A percentile compares a stretch with the other conserved stretches of the same genome.
phyloP scores from a whole-genome alignment of 176 grass and related monocot species.

The Oryza nivara region DNA sequence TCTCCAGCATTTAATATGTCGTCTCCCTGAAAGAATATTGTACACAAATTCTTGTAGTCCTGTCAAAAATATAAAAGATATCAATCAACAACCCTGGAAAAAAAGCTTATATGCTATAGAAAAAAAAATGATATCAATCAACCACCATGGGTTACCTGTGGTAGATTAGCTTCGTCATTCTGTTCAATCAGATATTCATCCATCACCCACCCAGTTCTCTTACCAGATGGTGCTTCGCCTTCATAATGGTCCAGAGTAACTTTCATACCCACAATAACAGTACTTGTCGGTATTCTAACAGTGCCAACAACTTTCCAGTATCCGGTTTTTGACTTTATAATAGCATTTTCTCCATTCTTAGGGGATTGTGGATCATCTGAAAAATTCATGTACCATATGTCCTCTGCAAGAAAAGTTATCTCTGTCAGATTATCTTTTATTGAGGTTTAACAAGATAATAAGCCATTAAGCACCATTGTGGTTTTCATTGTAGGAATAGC shows the following conservation, averaged over 20 bases:
- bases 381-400: constrained; percentile 43
- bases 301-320: constrained; percentile 40
- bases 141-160: constrained; percentile 40
- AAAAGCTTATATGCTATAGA: neutral
- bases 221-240: constrained; percentile 45
- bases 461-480: neutral
- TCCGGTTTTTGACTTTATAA: constrained; percentile 46
- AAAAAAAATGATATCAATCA: neutral
- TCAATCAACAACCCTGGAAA: constrained; percentile 17
- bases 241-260: constrained; percentile 47
- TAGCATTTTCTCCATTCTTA: constrained; percentile 11
- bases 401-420: constrained; percentile 38
- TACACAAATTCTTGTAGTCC: constrained; percentile 67
- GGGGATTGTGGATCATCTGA: constrained; percentile 13
- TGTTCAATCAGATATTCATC: constrained; percentile 54
- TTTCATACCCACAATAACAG: constrained; percentile 42
- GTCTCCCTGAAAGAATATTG: constrained; percentile 46
- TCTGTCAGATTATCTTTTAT: constrained; percentile 15
- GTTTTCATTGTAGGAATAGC: neutral
- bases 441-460: neutral
- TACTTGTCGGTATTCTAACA: constrained; percentile 44
- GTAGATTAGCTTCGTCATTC: constrained; percentile 35
- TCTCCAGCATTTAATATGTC: constrained; percentile 26
- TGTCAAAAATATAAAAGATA: constrained; percentile 38
- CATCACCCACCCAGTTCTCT: constrained; percentile 62